A percentile compares a stretch with the other conserved stretches of the same genome.
Conservation (phyloP, 2,329 filamentous ascomycete species). For the Trichophyton verrucosum region DNA sequence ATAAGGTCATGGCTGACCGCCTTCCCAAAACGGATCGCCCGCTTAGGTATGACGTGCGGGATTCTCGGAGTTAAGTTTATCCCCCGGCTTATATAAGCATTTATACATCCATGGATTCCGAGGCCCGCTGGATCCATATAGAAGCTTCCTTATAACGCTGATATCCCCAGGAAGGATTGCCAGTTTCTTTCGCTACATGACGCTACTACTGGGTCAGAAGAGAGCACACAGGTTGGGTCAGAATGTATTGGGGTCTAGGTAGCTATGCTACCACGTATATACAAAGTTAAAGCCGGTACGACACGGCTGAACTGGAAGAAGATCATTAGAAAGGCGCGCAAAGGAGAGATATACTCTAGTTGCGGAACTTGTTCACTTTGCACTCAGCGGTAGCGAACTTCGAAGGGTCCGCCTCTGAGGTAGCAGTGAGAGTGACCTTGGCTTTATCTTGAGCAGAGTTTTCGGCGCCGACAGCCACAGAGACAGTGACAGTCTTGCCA, state of each 20-base stretch:
- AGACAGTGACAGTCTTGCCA: slow-evolving; percentile 10
- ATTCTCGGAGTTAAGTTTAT: not conserved
- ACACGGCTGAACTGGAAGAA: not conserved
- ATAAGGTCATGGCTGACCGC: not conserved
- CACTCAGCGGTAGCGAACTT: slow-evolving; percentile 9
- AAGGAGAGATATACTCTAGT: not conserved
- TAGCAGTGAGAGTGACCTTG: slow-evolving; percentile 10
- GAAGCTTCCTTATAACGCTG: no score
- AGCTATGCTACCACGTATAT: not conserved
- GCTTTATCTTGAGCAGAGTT: not conserved
- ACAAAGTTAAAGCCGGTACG: not conserved
- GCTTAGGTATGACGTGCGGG: slow-evolving; percentile 7
- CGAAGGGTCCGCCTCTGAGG: slow-evolving; percentile 12
- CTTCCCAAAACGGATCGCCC: not conserved
- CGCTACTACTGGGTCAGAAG: not conserved
- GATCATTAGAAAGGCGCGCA: no score
- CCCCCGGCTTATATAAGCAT: not conserved
- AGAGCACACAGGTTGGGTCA: not conserved
- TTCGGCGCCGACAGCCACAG: slow-evolving; percentile 12
- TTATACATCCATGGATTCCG: no score
- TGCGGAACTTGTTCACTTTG: slow-evolving; percentile 6
- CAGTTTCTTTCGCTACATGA: not conserved
- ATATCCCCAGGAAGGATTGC: no score
- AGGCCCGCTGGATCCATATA: no score
- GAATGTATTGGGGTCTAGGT: not conserved